Evolutionary conservation across 2,329 filamentous ascomycete species (phyloP).

Genomic region (Arthrobotrys conoides): DNA sequence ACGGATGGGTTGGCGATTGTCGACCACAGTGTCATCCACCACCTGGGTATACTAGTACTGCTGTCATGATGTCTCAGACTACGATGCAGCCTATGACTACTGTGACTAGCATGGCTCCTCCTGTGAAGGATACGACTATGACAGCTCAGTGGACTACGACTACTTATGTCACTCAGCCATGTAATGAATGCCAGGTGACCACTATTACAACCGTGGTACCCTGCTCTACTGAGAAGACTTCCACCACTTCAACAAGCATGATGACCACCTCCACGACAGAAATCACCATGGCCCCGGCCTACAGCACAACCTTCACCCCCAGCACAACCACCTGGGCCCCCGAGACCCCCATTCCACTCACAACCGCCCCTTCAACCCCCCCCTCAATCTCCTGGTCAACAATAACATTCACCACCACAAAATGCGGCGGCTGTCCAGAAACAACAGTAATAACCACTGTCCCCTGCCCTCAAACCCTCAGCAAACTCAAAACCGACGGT

Average conservation of each 20-base stretch:
- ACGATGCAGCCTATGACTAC: background rate
- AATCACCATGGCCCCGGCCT: background rate
- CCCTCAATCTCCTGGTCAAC: constrained; percentile 8
- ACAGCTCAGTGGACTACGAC: constrained; percentile 6
- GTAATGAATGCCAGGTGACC: background rate
- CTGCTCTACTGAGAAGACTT: background rate
- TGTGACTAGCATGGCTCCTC: background rate
- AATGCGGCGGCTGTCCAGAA: constrained; percentile 6
- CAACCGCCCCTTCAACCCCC: too few species aligned
- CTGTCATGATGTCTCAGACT: background rate
- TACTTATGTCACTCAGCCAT: constrained; percentile 1
- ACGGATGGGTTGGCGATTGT: constrained; percentile 35
- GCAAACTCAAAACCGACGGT: constrained; percentile 23
- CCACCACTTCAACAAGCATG: background rate
- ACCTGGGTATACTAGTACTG: constrained; percentile 3
- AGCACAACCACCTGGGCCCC: too few species aligned
- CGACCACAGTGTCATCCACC: constrained; percentile 29
- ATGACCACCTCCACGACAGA: background rate
- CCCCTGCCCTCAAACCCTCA: constrained; percentile 35
- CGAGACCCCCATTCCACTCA: too few species aligned
- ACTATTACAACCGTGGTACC: constrained; percentile 23
- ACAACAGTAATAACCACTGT: constrained; percentile 12
- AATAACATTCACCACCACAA: constrained; percentile 5
- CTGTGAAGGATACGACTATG: background rate
- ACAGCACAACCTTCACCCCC: too few species aligned